Evolutionary conservation across 164 flowering plant genomes (phyloP), one percentile per base, ranked within the genome.

Genomic region (Stephania cephalantha): DNA sequence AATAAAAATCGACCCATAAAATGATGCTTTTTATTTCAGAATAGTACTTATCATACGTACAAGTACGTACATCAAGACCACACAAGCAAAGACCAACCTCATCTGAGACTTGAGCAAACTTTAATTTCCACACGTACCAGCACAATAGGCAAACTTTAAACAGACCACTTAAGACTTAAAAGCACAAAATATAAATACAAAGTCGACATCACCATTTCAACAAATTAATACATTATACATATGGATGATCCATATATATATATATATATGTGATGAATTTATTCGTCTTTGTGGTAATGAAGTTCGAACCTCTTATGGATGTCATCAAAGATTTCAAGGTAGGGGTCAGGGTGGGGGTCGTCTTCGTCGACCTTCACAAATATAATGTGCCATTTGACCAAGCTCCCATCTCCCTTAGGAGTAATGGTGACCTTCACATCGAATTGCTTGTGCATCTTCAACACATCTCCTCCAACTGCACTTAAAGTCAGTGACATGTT

Each of bases 341-440:
- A 69, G 10, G 20, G 20, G 42, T 55, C 15, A 42, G 77, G 73
- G n/a, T 46, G 15, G 2, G 73, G 73, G 8, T 30, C 66, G 8
- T 58, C 58, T 29, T 76, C 69, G 15, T 70, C 45, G 11, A n/a
- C 5, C 46, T 70, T 76, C 45, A 70, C 73, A 46, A 25, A 76
- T 25, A 70, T 73, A 6, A 70, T 22, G 13, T n/a, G 42, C 73
- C 78, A 76, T 64, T 76, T 63, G 17, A 76, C 73, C 17, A 45
- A 1, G 69, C 18, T 52, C 55, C 69, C 69, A 13, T 75, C 58
- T 7, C 20, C 69, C 29, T 76, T 70, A 4, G 73, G 69, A 20
- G 35, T 71, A 5, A 70, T 58, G 6, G 9, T 20, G 11, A 75
- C 29, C 8, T 9, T 61, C 12, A 55, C 31, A 5, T 8, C 46